Conservation (phyloP, 2,329 filamentous ascomycete species). For the Aspergillus fumigatus region DNA sequence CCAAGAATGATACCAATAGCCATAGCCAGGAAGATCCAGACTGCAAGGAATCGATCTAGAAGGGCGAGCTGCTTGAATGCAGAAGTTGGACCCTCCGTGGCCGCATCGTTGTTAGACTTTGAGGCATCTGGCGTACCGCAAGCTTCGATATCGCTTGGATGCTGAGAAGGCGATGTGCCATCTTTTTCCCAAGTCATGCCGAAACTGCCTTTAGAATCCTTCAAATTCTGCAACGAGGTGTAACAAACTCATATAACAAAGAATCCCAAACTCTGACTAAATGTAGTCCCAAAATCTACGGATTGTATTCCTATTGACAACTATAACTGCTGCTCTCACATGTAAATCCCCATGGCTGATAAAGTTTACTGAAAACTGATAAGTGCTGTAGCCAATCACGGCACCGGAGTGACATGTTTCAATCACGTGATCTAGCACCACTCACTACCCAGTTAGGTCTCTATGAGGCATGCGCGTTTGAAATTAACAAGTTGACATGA, state of each 20-base stretch:
- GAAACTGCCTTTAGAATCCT: background rate
- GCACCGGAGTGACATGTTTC: conserved; percentile 6
- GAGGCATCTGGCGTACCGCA: conserved; percentile 1
- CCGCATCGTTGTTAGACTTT: background rate
- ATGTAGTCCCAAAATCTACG: background rate
- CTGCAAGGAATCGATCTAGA: conserved; percentile 18
- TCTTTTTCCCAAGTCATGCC: conserved; percentile 3
- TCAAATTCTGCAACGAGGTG: background rate
- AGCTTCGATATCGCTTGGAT: conserved; percentile 7
- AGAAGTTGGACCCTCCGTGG: conserved; percentile 8
- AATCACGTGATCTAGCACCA: background rate
- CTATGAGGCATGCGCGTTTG: background rate
- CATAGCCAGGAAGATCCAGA: conserved; percentile 78
- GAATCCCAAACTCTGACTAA: background rate
- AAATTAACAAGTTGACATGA: background rate
- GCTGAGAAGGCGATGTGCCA: background rate
- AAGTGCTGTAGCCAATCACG: conserved; percentile 4
- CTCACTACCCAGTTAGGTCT: too few species aligned
- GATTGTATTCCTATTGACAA: background rate
- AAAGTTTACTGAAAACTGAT: background rate
- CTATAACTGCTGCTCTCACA: too few species aligned
- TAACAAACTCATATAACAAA: background rate
- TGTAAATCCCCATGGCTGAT: background rate
- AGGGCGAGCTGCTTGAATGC: conserved; percentile 17
- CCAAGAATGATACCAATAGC: conserved; percentile 67